Conservation (phyloP, 2,329 filamentous ascomycete species). For the Alternaria ethzedia region DNA sequence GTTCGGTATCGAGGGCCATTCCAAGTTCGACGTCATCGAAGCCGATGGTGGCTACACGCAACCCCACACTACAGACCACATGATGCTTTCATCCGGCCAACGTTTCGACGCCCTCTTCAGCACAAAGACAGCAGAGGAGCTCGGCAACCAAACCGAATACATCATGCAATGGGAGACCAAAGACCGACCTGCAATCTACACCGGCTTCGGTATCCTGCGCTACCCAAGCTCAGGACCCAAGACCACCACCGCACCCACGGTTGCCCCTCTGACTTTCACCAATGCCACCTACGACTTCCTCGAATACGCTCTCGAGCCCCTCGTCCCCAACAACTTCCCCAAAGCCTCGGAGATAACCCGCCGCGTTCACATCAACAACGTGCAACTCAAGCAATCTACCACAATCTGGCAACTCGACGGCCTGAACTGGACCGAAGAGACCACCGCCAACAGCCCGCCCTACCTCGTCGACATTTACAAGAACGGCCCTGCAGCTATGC, state of each 20-base stretch:
- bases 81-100: conserved; percentile 66
- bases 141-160: conserved; percentile 51
- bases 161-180: conserved; percentile 59
- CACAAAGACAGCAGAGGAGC: conserved; percentile 58
- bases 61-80: conserved; percentile 54
- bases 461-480: conserved; percentile 62
- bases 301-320: conserved; percentile 48
- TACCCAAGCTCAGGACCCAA: conserved; percentile 11
- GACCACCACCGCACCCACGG: conserved; percentile 15
- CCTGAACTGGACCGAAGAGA: conserved; percentile 27
- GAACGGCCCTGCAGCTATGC: conserved; percentile 54
- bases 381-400: conserved; percentile 23
- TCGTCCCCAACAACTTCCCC: conserved; percentile 42
- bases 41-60: conserved; percentile 63
- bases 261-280: conserved; percentile 38
- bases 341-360: conserved; percentile 43
- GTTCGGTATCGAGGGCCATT: conserved; percentile 64
- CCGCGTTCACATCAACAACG: conserved; percentile 38
- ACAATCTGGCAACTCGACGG: conserved; percentile 34
- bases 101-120: conserved; percentile 65
- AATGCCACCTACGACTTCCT: conserved; percentile 46
- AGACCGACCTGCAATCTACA: conserved; percentile 55
- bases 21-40: conserved; percentile 63
- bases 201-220: conserved; percentile 59
- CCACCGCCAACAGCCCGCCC: conserved; percentile 40